These are phyloP conservation scores for Penicillium sp. DNA, from an alignment of 2,329 filamentous ascomycete genomes.

Conservation along the genomic window DNA sequence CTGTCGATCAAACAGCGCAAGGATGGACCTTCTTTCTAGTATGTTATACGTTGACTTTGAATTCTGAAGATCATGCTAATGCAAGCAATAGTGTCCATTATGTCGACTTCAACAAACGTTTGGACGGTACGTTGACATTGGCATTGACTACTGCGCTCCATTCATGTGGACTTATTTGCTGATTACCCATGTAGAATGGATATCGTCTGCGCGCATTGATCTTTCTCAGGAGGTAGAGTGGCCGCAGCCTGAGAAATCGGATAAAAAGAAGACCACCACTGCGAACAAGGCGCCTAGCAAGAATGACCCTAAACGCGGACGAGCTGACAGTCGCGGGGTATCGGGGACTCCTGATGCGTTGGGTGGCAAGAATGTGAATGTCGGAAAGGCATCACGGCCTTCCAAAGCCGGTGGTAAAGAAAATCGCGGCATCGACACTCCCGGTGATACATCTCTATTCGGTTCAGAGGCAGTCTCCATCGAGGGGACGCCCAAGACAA, in stretches of 20 bases:
- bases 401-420: slow-evolving; percentile 57
- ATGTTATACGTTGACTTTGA: slow-evolving; percentile 17
- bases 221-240: slow-evolving; percentile 89
- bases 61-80: slow-evolving; percentile 13
- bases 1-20: slow-evolving; percentile 89
- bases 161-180: slow-evolving; percentile 37
- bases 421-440: slow-evolving; percentile 48
- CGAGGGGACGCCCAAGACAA: slow-evolving; percentile 36
- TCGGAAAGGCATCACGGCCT: slow-evolving; percentile 44
- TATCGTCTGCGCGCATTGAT: slow-evolving; percentile 74
- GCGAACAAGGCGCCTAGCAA: slow-evolving; percentile 50
- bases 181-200: slow-evolving; percentile 65
- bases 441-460: slow-evolving; percentile 28
- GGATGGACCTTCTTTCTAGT: slow-evolving; percentile 80
- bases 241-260: slow-evolving; percentile 84
- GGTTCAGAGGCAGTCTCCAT: slow-evolving; percentile 35
- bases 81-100: slow-evolving; percentile 65
- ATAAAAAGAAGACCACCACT: slow-evolving; percentile 69
- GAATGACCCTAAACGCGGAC: slow-evolving; percentile 50
- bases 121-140: slow-evolving; percentile 48
- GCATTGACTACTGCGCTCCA: not conserved
- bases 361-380: slow-evolving; percentile 45
- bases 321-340: slow-evolving; percentile 48
- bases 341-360: slow-evolving; percentile 52
- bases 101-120: slow-evolving; percentile 92